phyloP scores from a whole-genome alignment of 2,329 filamentous ascomycete species.

The Cytospora piceae region DNA sequence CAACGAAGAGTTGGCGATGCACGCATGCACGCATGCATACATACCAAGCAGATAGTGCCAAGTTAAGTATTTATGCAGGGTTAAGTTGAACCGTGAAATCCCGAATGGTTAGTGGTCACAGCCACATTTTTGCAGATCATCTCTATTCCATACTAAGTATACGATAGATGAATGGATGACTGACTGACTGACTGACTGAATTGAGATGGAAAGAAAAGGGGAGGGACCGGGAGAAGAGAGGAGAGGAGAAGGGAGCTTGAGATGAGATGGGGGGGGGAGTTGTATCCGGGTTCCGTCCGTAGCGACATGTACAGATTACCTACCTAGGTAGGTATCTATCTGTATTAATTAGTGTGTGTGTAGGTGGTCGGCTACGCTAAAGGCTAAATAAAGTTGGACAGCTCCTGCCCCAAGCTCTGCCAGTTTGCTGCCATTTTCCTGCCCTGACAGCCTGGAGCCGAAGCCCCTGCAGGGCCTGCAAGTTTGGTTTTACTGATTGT shows the following conservation, averaged over 20 bases:
- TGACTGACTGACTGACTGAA: too few relatives aligned
- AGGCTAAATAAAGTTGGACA: slow-evolving; percentile 8
- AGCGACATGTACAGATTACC: background rate
- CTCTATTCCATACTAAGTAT: background rate
- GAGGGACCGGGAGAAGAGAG: too few relatives aligned
- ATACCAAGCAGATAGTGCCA: background rate
- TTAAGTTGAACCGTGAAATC: background rate
- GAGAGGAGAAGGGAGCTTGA: too few relatives aligned
- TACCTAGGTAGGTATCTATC: too few relatives aligned
- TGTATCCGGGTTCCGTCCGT: too few relatives aligned
- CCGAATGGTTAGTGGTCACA: background rate
- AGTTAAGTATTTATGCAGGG: background rate
- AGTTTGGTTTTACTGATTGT: slow-evolving; percentile 54
- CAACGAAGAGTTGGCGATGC: background rate
- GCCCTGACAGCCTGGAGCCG: slow-evolving; percentile 4
- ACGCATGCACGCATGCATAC: background rate
- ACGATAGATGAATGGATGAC: background rate
- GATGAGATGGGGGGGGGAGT: too few relatives aligned
- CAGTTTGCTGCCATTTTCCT: background rate
- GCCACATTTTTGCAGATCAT: background rate
- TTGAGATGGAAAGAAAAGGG: too few relatives aligned
- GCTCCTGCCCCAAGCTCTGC: slow-evolving; percentile 14
- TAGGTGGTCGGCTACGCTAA: background rate
- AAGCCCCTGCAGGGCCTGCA: slow-evolving; percentile 11
- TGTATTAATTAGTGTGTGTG: background rate